A percentile compares a stretch with the other conserved stretches of the same genome.
phyloP scores from a whole-genome alignment of 768 basidiomycete species.

The Leucocoprinus birnbaumii region DNA sequence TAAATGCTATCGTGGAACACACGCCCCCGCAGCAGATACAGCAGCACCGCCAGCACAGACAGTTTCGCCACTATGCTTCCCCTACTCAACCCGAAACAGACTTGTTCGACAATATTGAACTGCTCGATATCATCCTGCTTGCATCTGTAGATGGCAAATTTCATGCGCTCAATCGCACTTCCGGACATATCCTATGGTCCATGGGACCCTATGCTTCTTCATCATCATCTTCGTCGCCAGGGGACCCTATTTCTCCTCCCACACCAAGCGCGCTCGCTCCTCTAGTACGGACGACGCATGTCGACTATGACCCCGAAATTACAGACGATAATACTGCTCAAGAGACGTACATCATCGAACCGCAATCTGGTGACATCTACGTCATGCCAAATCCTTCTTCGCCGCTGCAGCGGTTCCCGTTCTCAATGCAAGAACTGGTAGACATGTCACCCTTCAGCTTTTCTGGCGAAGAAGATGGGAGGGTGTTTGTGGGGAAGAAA shows the following conservation, averaged over 20 bases:
- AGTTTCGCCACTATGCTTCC: background rate
- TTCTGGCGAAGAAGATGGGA: conserved; percentile 55
- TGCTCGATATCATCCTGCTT: conserved; percentile 83
- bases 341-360: conserved; percentile 92
- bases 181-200: conserved; percentile 84
- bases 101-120: conserved; percentile 44
- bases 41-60: background rate
- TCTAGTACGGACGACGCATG: conserved; percentile 70
- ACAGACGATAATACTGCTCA: conserved; percentile 50
- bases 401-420: conserved; percentile 82
- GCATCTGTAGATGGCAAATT: conserved; percentile 94
- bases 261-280: conserved; percentile 61
- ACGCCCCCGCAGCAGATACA: background rate
- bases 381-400: conserved; percentile 68
- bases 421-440: conserved; percentile 91
- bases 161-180: conserved; percentile 88
- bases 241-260: conserved; percentile 20
- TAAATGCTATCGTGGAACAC: conserved; percentile 4
- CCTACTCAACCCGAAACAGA: background rate
- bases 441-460: conserved; percentile 84
- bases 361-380: conserved; percentile 92
- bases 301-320: conserved; percentile 51
- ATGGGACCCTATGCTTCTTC: conserved; percentile 61
- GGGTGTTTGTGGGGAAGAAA: conserved; percentile 88
- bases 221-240: conserved; percentile 11